Evolutionary conservation across 306 rosid species (phyloP), one percentile per base, ranked within the genome.

Genomic region (Cercis canadensis): DNA sequence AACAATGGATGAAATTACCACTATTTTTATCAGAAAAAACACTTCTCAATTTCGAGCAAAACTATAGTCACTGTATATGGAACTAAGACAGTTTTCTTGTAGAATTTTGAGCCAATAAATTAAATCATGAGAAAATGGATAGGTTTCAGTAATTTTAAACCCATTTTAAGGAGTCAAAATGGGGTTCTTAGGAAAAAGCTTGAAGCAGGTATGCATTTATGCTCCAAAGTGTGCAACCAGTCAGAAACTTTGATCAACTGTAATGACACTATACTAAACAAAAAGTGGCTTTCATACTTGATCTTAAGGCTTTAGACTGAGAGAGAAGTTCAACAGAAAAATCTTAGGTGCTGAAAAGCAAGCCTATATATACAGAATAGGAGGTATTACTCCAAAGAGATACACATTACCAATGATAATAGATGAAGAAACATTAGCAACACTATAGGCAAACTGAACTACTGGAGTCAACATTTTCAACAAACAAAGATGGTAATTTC

Each of bases 121-220:
- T 8, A 54, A 18, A 32, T 18, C 11, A 33, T 41, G 34, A 55
- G 36, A 55, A 43, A 16, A 15, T 16, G 10, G 57, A 18, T 32
- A 50, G 43, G 29, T 31, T 51, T 54, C 47, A 2, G 33, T 29
- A 3, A 21, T 18, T 24, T 41, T 36, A 15, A 68, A 41, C 43
- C 41, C 43, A 56, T 37, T 11, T 31, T 29, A 46, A n/a, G 34
- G 47, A 52, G 62, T 49, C 49, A 58, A 67, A 67, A 76, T 40
- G 43, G 29, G n/a, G 46, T 63, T 24, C 40, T 70, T 56, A 67
- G 44, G 8, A 54, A 10, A 5, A 47, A 46, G 5, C 2, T 21
- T 31, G 37, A 41, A 57, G 2, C 8, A 65, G 57, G 45, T 67
- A 65, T 6, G 14, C 32, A 40, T 5, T 14, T 39, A 64, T 7